Conservation (phyloP, 1,284 basidiomycete species). For the Paramarasmius palmivorus region DNA sequence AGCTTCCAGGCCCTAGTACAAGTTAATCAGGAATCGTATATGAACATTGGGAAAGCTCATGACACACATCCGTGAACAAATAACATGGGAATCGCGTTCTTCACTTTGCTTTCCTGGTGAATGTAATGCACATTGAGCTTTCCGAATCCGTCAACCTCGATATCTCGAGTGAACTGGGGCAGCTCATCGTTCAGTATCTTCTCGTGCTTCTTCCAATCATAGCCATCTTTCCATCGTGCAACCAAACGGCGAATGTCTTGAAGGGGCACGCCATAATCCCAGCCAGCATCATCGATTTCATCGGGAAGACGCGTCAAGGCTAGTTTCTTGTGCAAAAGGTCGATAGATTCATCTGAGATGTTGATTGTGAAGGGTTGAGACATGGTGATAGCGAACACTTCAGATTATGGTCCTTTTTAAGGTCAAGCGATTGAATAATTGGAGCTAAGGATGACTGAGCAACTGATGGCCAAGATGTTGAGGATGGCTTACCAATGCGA, state of each 20-base stretch:
- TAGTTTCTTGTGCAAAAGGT: slow-evolving; percentile 39
- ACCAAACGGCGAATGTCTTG: slow-evolving; percentile 43
- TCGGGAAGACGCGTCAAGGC: slow-evolving; percentile 44
- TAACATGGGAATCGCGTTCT: slow-evolving; percentile 46
- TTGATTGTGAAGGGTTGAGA: slow-evolving; percentile 38
- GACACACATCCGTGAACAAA: slow-evolving; percentile 54
- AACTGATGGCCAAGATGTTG: too few relatives aligned
- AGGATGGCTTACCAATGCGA: too few relatives aligned
- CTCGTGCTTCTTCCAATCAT: slow-evolving; percentile 41
- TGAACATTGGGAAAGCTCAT: neutral
- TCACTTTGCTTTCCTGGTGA: slow-evolving; percentile 41
- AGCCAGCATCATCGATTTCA: slow-evolving; percentile 45
- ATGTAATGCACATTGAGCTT: slow-evolving; percentile 41
- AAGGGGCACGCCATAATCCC: slow-evolving; percentile 49
- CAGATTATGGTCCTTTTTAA: too few relatives aligned
- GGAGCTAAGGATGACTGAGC: too few relatives aligned
- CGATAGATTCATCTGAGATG: slow-evolving; percentile 38
- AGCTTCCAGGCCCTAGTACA: slow-evolving; percentile 58
- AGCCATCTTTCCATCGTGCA: slow-evolving; percentile 42
- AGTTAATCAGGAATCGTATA: neutral
- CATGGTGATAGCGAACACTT: neutral
- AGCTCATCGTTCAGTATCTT: slow-evolving; percentile 2
- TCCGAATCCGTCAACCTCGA: slow-evolving; percentile 19
- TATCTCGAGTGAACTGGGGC: slow-evolving; percentile 38
- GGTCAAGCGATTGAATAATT: too few relatives aligned